Evolutionary conservation across 2,329 filamentous ascomycete genomes (phyloP), one percentile per base, ranked within the genome.

Genomic region (Xylariales sp.): DNA sequence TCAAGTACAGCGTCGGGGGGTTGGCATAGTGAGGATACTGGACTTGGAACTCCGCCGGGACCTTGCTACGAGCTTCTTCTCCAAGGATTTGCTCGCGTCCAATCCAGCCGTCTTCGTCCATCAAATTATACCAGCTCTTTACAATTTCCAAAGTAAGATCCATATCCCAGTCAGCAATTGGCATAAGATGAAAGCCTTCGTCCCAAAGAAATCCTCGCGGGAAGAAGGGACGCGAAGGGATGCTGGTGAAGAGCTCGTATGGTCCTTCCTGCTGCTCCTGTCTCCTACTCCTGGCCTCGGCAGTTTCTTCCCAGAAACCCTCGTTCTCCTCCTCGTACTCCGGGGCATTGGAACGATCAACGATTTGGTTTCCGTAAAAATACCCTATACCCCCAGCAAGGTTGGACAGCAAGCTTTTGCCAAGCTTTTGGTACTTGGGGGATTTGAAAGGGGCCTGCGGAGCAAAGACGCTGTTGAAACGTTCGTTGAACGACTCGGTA

Each of bases 21-120:
- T 98, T 98, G 36, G 93, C 93, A 54, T 96, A 96, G 61, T 97
- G 90, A 17, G 93, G 91, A 57, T 97, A 97, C 57, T 97, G 93
- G 12, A 89, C 78, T 53, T 95, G 90, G 60, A 98, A 98, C 62
- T 97, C 90, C 5, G 73, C 62, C 0, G 93, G 93, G 2, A 98
- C 93, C 64, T 96, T 97, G 73, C 85, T 95, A 45, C 91, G 82
- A 32, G 93, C 93, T 66, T 98, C 93, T 3, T 76, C 65, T 2
- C 93, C 93, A 3, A 98, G 76, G 42, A 98, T 97, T 64, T 96
- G 90, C 67, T 98, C 93, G 36, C 93, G 84, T 4, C 83, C 88
- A 56, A 98, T 97, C 93, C 93, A 98, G 38, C 93, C 93, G 59
- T 97, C 89, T 13, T 93, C 85, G 49, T 98, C 93, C 78, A 97